Conservation (phyloP, 2,329 filamentous ascomycete species). For the Trichoderma semiorbis region DNA sequence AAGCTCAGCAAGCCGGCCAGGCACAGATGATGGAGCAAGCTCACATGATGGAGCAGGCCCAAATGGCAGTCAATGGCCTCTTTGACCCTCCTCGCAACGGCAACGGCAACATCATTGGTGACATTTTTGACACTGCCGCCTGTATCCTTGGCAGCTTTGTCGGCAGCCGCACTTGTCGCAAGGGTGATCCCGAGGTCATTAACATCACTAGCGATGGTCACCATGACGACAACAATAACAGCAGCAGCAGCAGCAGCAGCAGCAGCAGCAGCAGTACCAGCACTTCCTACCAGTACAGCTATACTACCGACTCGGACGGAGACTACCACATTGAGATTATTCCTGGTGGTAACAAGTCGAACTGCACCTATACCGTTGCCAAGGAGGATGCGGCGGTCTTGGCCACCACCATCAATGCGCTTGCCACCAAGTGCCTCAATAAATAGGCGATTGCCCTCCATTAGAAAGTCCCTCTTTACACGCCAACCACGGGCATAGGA, state of each 20-base stretch:
- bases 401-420: background rate
- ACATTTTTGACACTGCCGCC: slow-evolving; percentile 6
- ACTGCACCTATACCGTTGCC: background rate
- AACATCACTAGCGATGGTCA: background rate
- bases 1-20: background rate
- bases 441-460: background rate
- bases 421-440: slow-evolving; percentile 2
- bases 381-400: background rate
- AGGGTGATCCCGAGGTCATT: background rate
- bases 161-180: background rate
- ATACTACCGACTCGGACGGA: background rate
- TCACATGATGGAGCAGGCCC: background rate
- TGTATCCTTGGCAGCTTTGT: background rate
- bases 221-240: background rate
- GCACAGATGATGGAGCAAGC: background rate
- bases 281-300: background rate
- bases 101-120: background rate
- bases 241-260: background rate
- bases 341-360: background rate
- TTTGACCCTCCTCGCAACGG: slow-evolving; percentile 1
- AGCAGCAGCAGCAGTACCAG: background rate
- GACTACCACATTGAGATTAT: background rate
- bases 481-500: background rate
- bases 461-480: background rate
- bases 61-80: background rate